These are phyloP conservation scores for Pisolithus sp. DNA, from an alignment of 768 basidiomycete species.

Conservation along the genomic window DNA sequence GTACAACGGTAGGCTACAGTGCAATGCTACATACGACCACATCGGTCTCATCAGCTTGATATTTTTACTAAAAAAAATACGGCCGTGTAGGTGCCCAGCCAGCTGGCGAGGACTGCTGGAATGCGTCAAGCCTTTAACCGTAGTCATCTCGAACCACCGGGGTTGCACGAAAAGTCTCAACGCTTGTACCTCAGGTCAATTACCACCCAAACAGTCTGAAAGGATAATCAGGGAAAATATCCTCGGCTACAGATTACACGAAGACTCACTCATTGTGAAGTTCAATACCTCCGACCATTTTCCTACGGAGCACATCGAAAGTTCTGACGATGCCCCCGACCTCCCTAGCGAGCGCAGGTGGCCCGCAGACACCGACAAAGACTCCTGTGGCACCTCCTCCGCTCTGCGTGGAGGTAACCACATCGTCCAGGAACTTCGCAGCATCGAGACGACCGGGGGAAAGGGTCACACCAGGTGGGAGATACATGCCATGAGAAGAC, in stretches of 20 bases:
- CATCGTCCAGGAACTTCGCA: conserved; percentile 35
- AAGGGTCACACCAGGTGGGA: conserved; percentile 36
- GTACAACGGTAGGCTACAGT: no score
- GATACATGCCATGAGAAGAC: conserved; percentile 12
- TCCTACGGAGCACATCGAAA: conserved; percentile 18
- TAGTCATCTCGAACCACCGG: no score
- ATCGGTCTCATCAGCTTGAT: not conserved
- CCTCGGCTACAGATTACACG: not conserved
- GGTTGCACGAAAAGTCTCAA: no score
- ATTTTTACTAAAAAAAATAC: not conserved
- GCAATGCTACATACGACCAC: no score
- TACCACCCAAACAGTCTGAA: no score
- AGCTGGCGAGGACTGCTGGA: not conserved
- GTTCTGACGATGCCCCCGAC: conserved; percentile 25
- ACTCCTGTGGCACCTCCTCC: conserved; percentile 28
- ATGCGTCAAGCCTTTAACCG: no score
- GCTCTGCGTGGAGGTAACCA: conserved; percentile 34
- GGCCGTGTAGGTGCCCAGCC: no score
- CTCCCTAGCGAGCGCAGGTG: conserved; percentile 27
- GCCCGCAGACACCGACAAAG: conserved; percentile 39
- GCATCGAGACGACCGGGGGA: conserved; percentile 49
- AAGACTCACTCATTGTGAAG: conserved; percentile 33
- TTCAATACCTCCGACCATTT: conserved; percentile 31
- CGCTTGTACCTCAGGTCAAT: no score
- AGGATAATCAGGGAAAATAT: no score